Evolutionary conservation across 2,329 filamentous ascomycete species (phyloP).

Genomic region (Cytospora schulzeri): DNA sequence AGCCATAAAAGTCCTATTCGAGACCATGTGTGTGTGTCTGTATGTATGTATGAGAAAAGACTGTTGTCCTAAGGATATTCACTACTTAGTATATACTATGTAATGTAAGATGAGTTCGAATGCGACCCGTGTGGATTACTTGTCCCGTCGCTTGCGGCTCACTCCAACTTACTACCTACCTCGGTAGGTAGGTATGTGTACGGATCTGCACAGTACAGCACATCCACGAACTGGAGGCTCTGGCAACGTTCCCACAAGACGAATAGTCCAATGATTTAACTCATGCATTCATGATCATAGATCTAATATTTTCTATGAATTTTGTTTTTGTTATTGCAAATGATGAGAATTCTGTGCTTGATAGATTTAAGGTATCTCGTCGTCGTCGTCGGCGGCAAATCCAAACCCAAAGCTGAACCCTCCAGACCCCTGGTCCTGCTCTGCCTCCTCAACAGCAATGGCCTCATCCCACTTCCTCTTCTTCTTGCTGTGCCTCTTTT

Average conservation of each 20-base stretch:
- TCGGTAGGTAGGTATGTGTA: too few relatives aligned
- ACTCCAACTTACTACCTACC: not conserved
- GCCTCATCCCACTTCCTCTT: slow-evolving; percentile 88
- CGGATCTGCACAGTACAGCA: too few relatives aligned
- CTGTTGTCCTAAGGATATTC: too few relatives aligned
- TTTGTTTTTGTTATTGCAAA: not conserved
- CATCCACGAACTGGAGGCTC: too few relatives aligned
- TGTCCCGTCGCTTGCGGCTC: too few relatives aligned
- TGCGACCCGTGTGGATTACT: not conserved
- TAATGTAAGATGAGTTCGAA: too few relatives aligned
- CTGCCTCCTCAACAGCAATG: slow-evolving; percentile 57
- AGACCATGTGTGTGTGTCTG: too few relatives aligned
- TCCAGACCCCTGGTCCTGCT: slow-evolving; percentile 30
- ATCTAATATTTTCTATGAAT: not conserved
- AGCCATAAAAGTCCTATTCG: too few relatives aligned
- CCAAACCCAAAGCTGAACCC: slow-evolving; percentile 60
- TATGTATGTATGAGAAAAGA: too few relatives aligned
- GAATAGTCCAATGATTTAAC: not conserved
- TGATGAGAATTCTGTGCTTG: not conserved
- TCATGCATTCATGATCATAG: too few relatives aligned
- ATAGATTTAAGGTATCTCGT: slow-evolving; percentile 36
- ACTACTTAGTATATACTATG: too few relatives aligned
- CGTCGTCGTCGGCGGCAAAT: slow-evolving; percentile 50
- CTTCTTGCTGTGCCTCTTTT: slow-evolving; percentile 62
- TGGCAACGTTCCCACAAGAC: not conserved